Evolutionary conservation across 2,329 filamentous ascomycete species (phyloP).

Genomic region (Coniochaeta pulveracea): DNA sequence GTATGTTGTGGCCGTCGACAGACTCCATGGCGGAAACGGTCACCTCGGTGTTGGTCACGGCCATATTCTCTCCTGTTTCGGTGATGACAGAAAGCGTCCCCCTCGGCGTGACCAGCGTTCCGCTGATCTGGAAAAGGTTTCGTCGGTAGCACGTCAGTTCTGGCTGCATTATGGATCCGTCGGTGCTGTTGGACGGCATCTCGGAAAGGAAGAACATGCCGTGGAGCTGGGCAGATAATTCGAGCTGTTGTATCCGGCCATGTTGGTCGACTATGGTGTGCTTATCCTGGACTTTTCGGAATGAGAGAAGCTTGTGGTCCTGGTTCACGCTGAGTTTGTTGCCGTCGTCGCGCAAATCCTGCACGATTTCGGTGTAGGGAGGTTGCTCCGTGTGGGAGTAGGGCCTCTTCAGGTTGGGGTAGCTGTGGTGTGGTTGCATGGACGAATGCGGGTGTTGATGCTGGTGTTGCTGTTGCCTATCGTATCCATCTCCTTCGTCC

Average conservation of each 20-base stretch:
- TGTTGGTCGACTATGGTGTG: conserved; percentile 48
- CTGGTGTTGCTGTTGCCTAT: conserved; percentile 36
- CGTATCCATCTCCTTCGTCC: conserved; percentile 42
- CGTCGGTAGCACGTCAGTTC: conserved; percentile 93
- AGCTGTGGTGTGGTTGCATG: conserved; percentile 38
- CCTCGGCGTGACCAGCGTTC: conserved; percentile 70
- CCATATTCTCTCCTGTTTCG: conserved; percentile 73
- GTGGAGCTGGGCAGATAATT: conserved; percentile 62
- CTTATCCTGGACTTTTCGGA: conserved; percentile 46
- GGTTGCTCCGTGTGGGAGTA: conserved; percentile 44
- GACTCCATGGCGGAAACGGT: conserved; percentile 89
- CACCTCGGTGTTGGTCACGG: conserved; percentile 73
- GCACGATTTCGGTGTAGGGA: conserved; percentile 48
- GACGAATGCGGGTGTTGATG: conserved; percentile 34
- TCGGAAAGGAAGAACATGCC: conserved; percentile 86
- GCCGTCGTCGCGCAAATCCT: conserved; percentile 47
- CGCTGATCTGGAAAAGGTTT: conserved; percentile 93
- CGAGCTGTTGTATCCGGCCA: conserved; percentile 48
- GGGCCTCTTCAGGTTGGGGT: conserved; percentile 43
- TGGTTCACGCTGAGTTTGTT: conserved; percentile 46
- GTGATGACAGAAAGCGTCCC: conserved; percentile 70
- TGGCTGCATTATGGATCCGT: conserved; percentile 51
- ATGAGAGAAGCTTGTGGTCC: conserved; percentile 49
- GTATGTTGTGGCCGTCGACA: conserved; percentile 82
- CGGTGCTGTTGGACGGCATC: conserved; percentile 52